These are phyloP conservation scores for Sugiyamaella neomexicana DNA, from an alignment of 1,139 yeast species.

Conservation along the genomic window DNA sequence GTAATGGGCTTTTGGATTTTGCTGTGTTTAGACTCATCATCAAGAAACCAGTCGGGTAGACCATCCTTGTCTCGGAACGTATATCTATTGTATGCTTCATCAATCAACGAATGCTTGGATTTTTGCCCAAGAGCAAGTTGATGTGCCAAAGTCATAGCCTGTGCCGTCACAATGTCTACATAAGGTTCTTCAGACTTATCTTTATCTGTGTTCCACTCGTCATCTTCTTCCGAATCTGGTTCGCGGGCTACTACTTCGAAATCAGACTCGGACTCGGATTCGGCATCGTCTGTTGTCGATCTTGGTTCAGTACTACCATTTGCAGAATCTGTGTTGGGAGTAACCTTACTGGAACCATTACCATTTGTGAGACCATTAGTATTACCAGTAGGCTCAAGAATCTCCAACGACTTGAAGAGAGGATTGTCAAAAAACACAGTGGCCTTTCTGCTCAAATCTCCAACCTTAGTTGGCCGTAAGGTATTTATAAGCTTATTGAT, in stretches of 20 bases:
- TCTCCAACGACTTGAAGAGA: constrained; percentile 48
- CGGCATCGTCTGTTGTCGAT: constrained; percentile 25
- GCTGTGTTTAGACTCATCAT: constrained; percentile 85
- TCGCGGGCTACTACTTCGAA: constrained; percentile 33
- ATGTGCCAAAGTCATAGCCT: constrained; percentile 98
- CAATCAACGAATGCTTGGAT: constrained; percentile 76
- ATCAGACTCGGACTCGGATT: constrained; percentile 30
- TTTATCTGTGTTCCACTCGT: constrained; percentile 35
- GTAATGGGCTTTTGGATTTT: constrained; percentile 89
- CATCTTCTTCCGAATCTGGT: constrained; percentile 34
- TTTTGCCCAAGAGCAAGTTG: constrained; percentile 88
- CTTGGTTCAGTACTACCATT: constrained; percentile 6
- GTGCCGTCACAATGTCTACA: constrained; percentile 84
- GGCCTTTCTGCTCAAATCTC: constrained; percentile 69
- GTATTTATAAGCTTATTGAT: constrained; percentile 62
- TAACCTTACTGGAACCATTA: constrained; percentile 17
- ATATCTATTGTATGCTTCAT: constrained; percentile 89
- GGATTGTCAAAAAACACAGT: constrained; percentile 76
- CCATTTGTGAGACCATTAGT: constrained; percentile 15
- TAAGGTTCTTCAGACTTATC: constrained; percentile 42
- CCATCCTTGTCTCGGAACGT: constrained; percentile 90
- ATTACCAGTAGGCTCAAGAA: constrained; percentile 7
- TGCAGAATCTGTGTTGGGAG: background rate
- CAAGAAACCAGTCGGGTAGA: constrained; percentile 93
- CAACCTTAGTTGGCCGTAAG: constrained; percentile 48